Base-by-base conservation (phyloP, 352 stramenopile genomes). In the Pythium rhizo-oryzae region DNA sequence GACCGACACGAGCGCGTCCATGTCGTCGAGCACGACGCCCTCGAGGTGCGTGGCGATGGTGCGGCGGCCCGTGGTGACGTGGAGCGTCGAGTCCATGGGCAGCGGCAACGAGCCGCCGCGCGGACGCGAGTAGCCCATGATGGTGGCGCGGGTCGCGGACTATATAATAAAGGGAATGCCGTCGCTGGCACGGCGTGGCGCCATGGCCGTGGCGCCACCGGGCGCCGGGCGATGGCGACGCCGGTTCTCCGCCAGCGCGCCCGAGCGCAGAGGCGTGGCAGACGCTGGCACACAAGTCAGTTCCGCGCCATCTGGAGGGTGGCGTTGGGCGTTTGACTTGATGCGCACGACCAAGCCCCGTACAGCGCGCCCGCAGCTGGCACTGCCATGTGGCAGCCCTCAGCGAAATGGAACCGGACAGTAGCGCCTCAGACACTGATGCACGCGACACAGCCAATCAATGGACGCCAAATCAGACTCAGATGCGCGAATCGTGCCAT, bases 1-100 rank as follows among this genome's bases (percentile, higher is more conserved):
- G 39, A 56, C 28, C 9, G 61, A 61, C 16, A 62, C 41, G 41
- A 68, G 61, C 52, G 52, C 52, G 52, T 68, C 61, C 49, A 41
- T 44, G 39, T 61, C 61, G 39, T 55, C 50, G 24, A 61, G 39
- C 52, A 57, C 44, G 19, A 54, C 57, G 57, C 43, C 57, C 28
- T 52, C 33, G 57, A 64, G 53, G 33, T 59, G 18, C 33, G 21
- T 59, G 33, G 21, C 18, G 33, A 59, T 59, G 8, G 53, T 59
- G 18, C 53, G 53, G 33, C 53, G 53, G 41, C 41, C 51, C 19
- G 43, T 56, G 57, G 52, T 13, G 39, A 44, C 16, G 21, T 35
- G 0, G 33, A 21, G 7, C 58, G 46, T 44, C 8, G 37, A 6
- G 44, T 54, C 58, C 58, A 65, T 62, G 23, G 46, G 25, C 21